phyloP scores from a whole-genome alignment of 2,329 filamentous ascomycete species.

The Monosporascus sp. region DNA sequence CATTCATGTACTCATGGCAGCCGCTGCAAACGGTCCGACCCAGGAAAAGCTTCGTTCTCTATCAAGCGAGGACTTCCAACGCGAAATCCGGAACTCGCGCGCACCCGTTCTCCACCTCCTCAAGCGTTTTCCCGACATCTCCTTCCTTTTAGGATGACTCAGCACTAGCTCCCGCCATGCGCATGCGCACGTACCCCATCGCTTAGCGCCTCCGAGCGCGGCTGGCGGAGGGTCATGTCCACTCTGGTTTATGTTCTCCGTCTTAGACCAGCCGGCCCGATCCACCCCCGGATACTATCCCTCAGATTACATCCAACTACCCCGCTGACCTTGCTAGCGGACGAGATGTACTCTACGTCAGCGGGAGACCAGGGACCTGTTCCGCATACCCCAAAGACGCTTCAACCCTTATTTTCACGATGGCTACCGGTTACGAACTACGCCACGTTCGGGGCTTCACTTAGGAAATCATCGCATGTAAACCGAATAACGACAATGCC shows the following conservation, averaged over 20 bases:
- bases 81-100: no score
- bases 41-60: no score
- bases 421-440: background rate
- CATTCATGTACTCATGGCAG: no score
- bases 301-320: background rate
- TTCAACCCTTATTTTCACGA: background rate
- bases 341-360: background rate
- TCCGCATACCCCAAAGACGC: background rate
- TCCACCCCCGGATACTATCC: background rate
- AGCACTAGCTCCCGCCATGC: slow-evolving; percentile 57
- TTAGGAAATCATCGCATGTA: no score
- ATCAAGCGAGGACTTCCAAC: no score
- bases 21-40: no score
- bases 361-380: background rate
- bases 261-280: background rate
- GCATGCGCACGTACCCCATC: slow-evolving; percentile 35
- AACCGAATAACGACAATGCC: no score
- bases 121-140: slow-evolving; percentile 32
- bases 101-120: no score
- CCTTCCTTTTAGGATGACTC: slow-evolving; percentile 35
- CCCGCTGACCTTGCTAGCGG: background rate
- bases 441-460: background rate
- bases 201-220: background rate
- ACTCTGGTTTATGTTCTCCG: background rate
- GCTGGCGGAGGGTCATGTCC: background rate